Base-by-base conservation (phyloP, 1,284 basidiomycete genomes). In the Stereum hirsutum region DNA sequence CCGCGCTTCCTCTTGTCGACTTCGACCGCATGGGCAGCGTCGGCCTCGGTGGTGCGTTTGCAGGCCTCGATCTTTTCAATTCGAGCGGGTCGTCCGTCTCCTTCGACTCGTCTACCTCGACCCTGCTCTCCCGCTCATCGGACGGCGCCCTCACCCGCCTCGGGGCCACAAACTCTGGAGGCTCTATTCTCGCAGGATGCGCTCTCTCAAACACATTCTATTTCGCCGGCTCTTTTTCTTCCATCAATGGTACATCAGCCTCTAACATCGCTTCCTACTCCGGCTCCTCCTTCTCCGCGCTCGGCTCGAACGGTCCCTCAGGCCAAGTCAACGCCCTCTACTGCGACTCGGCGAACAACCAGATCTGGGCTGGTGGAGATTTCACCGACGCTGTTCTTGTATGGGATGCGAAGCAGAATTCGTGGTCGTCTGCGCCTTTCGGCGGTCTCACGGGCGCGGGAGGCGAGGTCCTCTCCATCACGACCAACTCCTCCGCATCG, bases 11-110 rank as follows among this genome's bases (percentile, higher is more conserved):
- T 27, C 72, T 78, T 54, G 79, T 96, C 63, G 90, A 96, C 65
- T 95, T 89, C 61, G 72, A 84, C 56, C 82, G 85, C 48, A 93
- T 95, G 87, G 92, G 92, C 50, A 80, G 72, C 45, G 91, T 96
- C 45, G 90, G 81, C 44, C 70, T 96, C 35, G 79, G 83, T 28
- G 93, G 93, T 44, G 73, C 86, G 15, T 97, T 96, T 59, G 75
- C 84, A 23, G 90, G 91, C 36, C 68, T 97, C 46, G 83, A 85
- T 57, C 64, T 92, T 43, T 81, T 85, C 66, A 68, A 76, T 55
- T 75, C 78, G 56, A 62, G 72, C 14, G 57, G 64, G 34, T 32
- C 46, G 27, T 61, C 74, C 46, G 54, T 72, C 50, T 59, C 76
- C 25, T 80, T 85, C 59, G 80, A 89, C 62, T 66, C 81, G 34